Conservation (phyloP, 1,139 yeast species). For the Candida tetrigidarum region DNA sequence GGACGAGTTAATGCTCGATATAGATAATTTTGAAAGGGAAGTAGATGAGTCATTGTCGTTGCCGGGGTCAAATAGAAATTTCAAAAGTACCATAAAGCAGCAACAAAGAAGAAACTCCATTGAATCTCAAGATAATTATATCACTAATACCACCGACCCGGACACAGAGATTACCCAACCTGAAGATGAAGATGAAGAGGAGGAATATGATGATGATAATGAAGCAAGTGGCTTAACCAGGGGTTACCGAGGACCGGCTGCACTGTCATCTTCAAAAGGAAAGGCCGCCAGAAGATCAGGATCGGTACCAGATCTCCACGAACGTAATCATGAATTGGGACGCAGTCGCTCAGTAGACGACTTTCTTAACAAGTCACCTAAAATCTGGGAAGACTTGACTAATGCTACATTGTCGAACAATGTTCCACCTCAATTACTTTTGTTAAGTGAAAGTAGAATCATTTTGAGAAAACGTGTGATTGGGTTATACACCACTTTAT, state of each 20-base stretch:
- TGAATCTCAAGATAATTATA: constrained; percentile 23
- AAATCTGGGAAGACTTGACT: constrained; percentile 37
- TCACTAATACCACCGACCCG: constrained; percentile 29
- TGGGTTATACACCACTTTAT: constrained; percentile 59
- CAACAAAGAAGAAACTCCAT: constrained; percentile 21
- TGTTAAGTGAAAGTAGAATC: constrained; percentile 50
- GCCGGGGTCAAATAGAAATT: constrained; percentile 9
- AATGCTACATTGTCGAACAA: constrained; percentile 21
- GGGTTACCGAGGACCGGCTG: constrained; percentile 5
- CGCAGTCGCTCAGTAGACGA: constrained; percentile 40
- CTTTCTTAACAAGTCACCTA: constrained; percentile 40
- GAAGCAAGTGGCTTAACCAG: constrained; percentile 15
- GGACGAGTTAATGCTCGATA: constrained; percentile 55
- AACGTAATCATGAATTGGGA: constrained; percentile 17
- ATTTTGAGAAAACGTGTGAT: constrained; percentile 59
- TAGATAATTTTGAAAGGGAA: constrained; percentile 49
- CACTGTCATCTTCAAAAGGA: neutral
- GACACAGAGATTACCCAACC: constrained; percentile 36
- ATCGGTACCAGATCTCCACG: constrained; percentile 16
- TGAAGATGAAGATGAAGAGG: constrained; percentile 33
- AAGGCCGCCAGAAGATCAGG: constrained; percentile 9
- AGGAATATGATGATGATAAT: constrained; percentile 25
- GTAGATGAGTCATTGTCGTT: constrained; percentile 18
- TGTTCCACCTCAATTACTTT: constrained; percentile 45
- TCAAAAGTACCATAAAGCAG: constrained; percentile 3